Evolutionary conservation across 345 rosid species (phyloP).

Genomic region (Populus simonii): DNA sequence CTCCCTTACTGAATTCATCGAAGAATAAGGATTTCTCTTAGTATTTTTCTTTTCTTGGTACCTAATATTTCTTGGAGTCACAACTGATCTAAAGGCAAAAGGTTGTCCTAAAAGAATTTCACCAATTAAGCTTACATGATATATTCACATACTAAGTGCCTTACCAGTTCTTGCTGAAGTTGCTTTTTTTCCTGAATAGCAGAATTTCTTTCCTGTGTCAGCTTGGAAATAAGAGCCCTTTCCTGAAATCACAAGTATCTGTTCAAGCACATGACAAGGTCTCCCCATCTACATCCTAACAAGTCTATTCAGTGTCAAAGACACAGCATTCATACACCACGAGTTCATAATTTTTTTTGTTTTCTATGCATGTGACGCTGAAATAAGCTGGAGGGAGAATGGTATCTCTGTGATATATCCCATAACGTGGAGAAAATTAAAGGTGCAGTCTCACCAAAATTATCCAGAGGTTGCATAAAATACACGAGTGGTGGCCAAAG

Average conservation of each 20-base stretch:
- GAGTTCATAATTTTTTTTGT: neutral
- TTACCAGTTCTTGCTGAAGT: constrained; percentile 74
- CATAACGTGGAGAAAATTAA: neutral
- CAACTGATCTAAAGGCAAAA: neutral
- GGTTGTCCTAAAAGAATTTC: neutral
- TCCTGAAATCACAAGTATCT: constrained; percentile 41
- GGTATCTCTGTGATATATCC: neutral
- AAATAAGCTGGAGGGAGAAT: neutral
- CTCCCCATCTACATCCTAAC: neutral
- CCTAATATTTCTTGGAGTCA: neutral
- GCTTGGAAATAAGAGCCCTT: constrained; percentile 45
- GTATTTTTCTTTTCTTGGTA: no score
- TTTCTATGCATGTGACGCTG: neutral
- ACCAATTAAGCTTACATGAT: neutral
- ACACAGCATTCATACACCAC: neutral
- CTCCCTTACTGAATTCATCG: neutral
- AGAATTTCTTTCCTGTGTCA: constrained; percentile 56
- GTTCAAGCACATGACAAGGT: neutral
- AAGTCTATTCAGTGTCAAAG: neutral
- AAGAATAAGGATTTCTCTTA: neutral
- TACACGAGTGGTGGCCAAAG: neutral
- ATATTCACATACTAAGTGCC: constrained; percentile 3
- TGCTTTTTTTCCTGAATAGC: constrained; percentile 41
- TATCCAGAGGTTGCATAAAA: neutral
- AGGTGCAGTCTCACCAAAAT: neutral